phyloP scores from a whole-genome alignment of 2,329 filamentous ascomycete genomes.

The Fusarium sp. region DNA sequence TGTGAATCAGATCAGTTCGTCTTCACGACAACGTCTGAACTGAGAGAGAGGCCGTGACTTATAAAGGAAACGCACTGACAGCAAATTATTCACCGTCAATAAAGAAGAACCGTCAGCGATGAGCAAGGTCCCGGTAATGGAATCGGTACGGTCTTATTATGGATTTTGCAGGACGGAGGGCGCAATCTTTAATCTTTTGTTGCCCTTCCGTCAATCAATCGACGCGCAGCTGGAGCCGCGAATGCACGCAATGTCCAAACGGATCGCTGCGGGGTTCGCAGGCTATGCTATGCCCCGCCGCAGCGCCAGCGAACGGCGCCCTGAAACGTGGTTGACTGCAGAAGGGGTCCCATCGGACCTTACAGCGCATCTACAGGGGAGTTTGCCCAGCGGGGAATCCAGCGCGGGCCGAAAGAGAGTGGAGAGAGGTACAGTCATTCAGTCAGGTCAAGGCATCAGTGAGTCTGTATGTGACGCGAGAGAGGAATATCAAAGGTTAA shows the following conservation, averaged over 20 bases:
- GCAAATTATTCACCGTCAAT: background rate
- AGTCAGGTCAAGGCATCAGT: background rate
- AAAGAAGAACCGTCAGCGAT: background rate
- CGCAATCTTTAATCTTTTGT: background rate
- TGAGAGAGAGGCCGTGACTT: background rate
- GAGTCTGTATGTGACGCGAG: background rate
- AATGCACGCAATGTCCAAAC: slow-evolving; percentile 1
- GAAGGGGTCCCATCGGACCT: slow-evolving; percentile 3
- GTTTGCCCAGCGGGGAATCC: background rate
- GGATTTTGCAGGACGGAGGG: background rate
- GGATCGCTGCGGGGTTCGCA: slow-evolving; percentile 1
- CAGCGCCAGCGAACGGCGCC: slow-evolving; percentile 5
- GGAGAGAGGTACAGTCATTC: background rate
- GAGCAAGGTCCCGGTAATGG: background rate
- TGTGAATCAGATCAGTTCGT: slow-evolving; percentile 15
- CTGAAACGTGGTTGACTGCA: slow-evolving; percentile 15
- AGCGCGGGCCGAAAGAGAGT: slow-evolving; percentile 8
- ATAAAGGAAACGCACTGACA: slow-evolving; percentile 5
- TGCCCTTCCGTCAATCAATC: slow-evolving; percentile 5
- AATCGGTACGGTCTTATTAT: background rate
- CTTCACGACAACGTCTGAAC: background rate
- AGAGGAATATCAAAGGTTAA: background rate
- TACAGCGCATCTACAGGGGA: slow-evolving; percentile 2
- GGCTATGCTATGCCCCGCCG: slow-evolving; percentile 4
- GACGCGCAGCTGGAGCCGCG: background rate